Evolutionary conservation across 495 filamentous ascomycete species (phyloP).

Genomic region (Entonaema liquescens): DNA sequence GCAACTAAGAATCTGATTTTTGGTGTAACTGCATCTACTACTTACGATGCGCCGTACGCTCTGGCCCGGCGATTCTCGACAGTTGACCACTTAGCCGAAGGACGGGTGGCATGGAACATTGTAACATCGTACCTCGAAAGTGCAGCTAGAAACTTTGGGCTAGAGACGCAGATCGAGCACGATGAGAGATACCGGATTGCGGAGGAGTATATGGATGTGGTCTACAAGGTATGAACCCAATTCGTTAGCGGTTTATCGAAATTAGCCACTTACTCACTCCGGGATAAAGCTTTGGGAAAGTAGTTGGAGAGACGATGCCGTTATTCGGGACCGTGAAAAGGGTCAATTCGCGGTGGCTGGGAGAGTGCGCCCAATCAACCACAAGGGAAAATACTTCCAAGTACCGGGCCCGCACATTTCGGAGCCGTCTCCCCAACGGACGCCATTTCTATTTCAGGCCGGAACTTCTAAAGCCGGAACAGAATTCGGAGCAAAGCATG

Average conservation of each 20-base stretch:
- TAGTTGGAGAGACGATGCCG: constrained; percentile 67
- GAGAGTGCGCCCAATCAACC: constrained; percentile 66
- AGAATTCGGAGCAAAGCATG: constrained; percentile 65
- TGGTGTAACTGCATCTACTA: constrained; percentile 66
- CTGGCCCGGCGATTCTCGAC: constrained; percentile 66
- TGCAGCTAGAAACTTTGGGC: constrained; percentile 66
- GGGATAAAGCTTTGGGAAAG: constrained; percentile 60
- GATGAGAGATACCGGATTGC: constrained; percentile 68
- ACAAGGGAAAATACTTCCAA: constrained; percentile 68
- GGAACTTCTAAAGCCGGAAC: constrained; percentile 66
- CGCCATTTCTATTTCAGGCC: constrained; percentile 67
- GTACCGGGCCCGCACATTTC: constrained; percentile 67
- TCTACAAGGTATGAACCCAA: constrained; percentile 58
- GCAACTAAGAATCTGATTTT: constrained; percentile 64
- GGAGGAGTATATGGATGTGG: constrained; percentile 69
- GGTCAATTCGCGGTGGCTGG: constrained; percentile 64
- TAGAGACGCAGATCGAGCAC: constrained; percentile 60
- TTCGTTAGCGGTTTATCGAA: constrained; percentile 10
- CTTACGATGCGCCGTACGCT: constrained; percentile 70
- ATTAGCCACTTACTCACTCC: constrained; percentile 11
- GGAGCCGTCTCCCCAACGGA: constrained; percentile 67
- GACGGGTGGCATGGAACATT: constrained; percentile 68
- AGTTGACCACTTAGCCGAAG: constrained; percentile 67
- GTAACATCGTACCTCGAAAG: constrained; percentile 69
- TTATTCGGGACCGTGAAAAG: constrained; percentile 58